Evolutionary conservation across 2,329 filamentous ascomycete genomes (phyloP), one percentile per base, ranked within the genome.

Genomic region (Xylogone sp.): DNA sequence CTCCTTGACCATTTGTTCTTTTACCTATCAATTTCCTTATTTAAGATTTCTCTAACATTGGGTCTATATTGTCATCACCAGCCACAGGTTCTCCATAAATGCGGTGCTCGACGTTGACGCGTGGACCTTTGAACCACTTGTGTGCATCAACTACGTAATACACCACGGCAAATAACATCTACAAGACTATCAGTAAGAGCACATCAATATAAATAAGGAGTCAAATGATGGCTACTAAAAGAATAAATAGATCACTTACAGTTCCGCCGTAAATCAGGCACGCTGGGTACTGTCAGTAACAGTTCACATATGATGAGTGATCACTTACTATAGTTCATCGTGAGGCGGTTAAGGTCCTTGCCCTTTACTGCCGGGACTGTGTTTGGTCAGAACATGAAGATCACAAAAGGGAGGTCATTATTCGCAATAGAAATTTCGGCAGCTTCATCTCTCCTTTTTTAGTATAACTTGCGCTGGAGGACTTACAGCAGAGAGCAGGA

Each of bases 41-140:
- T 27, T 10, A 27, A 5, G 10, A 27, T 27, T 27, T 27, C 24
- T 27, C 24, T 27, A 27, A 5, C 10, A 27, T 10, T 10, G 5
- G 24, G 6, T 27, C 24, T 6, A 27, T 27, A 62, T 54, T 20
- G 58, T 62, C 1, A 58, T 57, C 10, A 68, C 72, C 1, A 75
- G 75, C 34, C n/a, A 39, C 13, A 39, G 12, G 10, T 18, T 16
- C 34, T 5, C 13, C 34, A 43, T 65, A 55, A 18, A 56, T 54
- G 13, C 44, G 20, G 46, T 63, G 45, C 58, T 82, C 77, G 21
- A 87, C 71, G 60, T 87, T 87, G 54, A 88, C 79, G 70, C 82
- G 86, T 0, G 85, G 84, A 0, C 85, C 85, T 60, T 81, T 84
- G 68, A 88, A 88, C 84, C 84, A 88, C 61, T 80, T 84, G 46